A percentile compares a stretch with the other conserved stretches of the same genome.
Evolutionary conservation across 2,329 filamentous ascomycete species (phyloP).

Genomic region (Calycina herbarum): DNA sequence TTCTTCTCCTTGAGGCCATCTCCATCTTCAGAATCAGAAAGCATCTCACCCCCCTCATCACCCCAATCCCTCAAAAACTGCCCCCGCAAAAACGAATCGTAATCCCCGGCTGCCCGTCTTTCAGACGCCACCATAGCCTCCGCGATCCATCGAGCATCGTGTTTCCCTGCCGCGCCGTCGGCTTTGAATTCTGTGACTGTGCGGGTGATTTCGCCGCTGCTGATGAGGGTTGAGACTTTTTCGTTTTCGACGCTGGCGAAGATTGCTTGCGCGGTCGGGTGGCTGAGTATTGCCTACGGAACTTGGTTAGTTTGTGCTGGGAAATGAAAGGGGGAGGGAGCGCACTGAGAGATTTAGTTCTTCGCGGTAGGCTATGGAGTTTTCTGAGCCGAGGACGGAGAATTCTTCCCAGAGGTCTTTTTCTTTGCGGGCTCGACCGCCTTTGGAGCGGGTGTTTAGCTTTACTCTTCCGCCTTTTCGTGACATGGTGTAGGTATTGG

Average conservation of each 20-base stretch:
- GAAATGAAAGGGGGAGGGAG: not conserved
- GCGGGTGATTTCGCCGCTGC: not conserved
- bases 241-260: conserved; percentile 21
- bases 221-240: not conserved
- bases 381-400: not conserved
- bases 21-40: conserved; percentile 8
- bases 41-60: conserved; percentile 13
- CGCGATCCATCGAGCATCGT: conserved; percentile 57
- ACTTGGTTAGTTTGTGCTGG: conserved; percentile 35
- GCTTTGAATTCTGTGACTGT: conserved; percentile 47
- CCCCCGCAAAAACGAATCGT: conserved; percentile 55
- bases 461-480: not conserved
- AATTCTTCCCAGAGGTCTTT: not conserved
- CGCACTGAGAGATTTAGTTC: conserved; percentile 39
- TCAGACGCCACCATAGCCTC: conserved; percentile 54
- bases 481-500: not conserved
- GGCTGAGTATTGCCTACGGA: conserved; percentile 44
- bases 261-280: conserved; percentile 36
- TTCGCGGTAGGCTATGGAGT: conserved; percentile 40
- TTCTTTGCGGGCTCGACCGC: not conserved
- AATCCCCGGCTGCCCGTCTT: conserved; percentile 53
- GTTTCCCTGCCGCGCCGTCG: conserved; percentile 54
- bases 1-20: not conserved
- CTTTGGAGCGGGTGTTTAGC: conserved; percentile 9
- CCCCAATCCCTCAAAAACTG: conserved; percentile 43